These are phyloP conservation scores for Globisporangium carolinianum DNA, from an alignment of 352 stramenopile species.

Conservation along the genomic window DNA sequence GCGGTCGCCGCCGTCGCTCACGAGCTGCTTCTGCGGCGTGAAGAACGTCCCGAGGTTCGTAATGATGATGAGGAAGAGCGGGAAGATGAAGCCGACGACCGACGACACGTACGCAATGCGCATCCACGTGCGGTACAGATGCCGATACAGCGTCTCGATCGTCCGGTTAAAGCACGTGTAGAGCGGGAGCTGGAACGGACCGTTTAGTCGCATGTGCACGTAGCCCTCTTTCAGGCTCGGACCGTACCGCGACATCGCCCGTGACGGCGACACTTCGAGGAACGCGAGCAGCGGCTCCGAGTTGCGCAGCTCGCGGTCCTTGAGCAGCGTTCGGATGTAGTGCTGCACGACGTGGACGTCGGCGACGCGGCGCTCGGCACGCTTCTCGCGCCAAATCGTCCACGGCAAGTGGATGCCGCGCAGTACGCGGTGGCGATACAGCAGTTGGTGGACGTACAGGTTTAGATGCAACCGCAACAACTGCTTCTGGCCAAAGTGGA, in stretches of 20 bases:
- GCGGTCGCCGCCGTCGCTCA: conserved; percentile 30
- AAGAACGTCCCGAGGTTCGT: conserved; percentile 68
- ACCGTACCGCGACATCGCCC: conserved; percentile 64
- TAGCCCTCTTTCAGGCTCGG: conserved; percentile 83
- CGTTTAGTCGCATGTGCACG: conserved; percentile 87
- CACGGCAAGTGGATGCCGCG: conserved; percentile 49
- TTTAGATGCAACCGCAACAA: conserved; percentile 67
- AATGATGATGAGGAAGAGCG: conserved; percentile 62
- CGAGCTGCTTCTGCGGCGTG: conserved; percentile 46
- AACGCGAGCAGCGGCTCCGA: conserved; percentile 76
- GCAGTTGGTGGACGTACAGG: conserved; percentile 40
- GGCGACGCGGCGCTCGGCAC: conserved; percentile 51
- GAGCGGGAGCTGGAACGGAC: conserved; percentile 75
- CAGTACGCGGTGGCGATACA: conserved; percentile 41
- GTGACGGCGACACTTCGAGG: conserved; percentile 71
- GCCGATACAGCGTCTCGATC: conserved; percentile 75
- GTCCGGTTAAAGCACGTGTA: conserved; percentile 83
- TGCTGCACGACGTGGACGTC: conserved; percentile 71
- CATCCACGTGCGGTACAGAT: conserved; percentile 85
- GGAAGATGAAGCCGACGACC: conserved; percentile 80
- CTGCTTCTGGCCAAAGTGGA: conserved; percentile 85
- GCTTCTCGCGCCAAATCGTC: conserved; percentile 81
- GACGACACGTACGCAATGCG: conserved; percentile 76
- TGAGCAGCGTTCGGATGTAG: conserved; percentile 62
- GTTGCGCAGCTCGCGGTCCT: conserved; percentile 59